These are phyloP conservation scores for Lipomyces kockii DNA, from an alignment of 805 yeast genomes.

Conservation along the genomic window DNA sequence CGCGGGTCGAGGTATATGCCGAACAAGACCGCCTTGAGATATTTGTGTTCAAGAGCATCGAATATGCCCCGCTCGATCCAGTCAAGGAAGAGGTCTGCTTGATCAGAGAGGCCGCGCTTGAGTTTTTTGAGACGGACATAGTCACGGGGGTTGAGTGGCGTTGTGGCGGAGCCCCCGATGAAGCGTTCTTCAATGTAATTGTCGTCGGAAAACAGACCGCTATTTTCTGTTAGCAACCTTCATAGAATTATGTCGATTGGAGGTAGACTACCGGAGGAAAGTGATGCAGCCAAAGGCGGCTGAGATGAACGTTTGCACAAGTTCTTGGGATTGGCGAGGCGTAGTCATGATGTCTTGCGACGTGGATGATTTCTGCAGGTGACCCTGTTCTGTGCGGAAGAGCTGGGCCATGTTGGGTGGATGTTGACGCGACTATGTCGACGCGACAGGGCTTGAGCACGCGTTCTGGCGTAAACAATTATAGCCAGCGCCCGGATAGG, in stretches of 20 bases:
- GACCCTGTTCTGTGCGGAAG: slow-evolving; percentile 15
- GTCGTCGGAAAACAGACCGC: slow-evolving; percentile 63
- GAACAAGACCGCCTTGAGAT: slow-evolving; percentile 53
- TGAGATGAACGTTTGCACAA: slow-evolving; percentile 54
- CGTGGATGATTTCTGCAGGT: slow-evolving; percentile 16
- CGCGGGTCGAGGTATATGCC: slow-evolving; percentile 52
- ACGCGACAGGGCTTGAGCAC: background rate
- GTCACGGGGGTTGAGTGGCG: slow-evolving; percentile 40
- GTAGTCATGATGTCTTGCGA: slow-evolving; percentile 21
- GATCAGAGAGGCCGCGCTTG: slow-evolving; percentile 52
- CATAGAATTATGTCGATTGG: background rate
- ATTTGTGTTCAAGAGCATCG: slow-evolving; percentile 52
- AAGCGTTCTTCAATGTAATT: slow-evolving; percentile 56
- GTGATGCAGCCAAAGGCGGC: slow-evolving; percentile 64
- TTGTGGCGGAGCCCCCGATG: slow-evolving; percentile 46
- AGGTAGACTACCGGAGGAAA: slow-evolving; percentile 45
- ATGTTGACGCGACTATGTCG: background rate
- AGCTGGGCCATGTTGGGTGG: slow-evolving; percentile 23
- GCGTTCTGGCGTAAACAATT: background rate
- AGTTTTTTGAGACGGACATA: slow-evolving; percentile 56
- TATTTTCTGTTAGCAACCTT: slow-evolving; percentile 11
- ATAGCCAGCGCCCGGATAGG: no score
- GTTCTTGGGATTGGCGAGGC: slow-evolving; percentile 48
- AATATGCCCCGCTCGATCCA: slow-evolving; percentile 61
- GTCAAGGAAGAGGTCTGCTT: slow-evolving; percentile 55